Evolutionary conservation across 73 alveolate genomes (phyloP).

Genomic region (Paramecium octaurelia): DNA sequence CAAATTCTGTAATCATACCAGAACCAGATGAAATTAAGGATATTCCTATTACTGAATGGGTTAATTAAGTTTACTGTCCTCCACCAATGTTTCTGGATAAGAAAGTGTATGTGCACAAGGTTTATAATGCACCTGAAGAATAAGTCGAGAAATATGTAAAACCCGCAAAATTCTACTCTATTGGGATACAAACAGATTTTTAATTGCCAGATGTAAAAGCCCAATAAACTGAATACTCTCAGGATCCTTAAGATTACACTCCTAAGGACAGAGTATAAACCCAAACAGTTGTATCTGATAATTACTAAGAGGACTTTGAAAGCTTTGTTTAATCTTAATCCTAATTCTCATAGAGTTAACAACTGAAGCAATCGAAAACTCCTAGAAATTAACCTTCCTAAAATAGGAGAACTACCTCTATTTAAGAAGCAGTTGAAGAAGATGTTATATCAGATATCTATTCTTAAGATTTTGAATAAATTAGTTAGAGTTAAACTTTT

Average conservation of each 20-base stretch:
- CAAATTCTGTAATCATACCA: conserved; percentile 14
- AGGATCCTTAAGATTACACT: not conserved
- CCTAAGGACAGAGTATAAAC: not conserved
- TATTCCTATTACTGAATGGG: conserved; percentile 28
- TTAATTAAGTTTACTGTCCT: not conserved
- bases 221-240: not conserved
- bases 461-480: conserved; percentile 3
- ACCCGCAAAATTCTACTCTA: not conserved
- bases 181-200: conserved; percentile 2
- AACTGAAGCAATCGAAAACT: not conserved
- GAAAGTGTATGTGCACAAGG: not conserved
- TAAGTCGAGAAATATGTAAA: not conserved
- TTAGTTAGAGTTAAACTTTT: conserved; percentile 32
- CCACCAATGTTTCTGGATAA: conserved; percentile 37
- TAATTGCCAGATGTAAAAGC: not conserved
- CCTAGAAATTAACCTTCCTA: not conserved
- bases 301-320: conserved; percentile 21
- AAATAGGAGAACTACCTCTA: not conserved
- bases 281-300: not conserved
- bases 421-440: not conserved
- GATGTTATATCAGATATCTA: conserved; percentile 18
- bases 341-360: not conserved
- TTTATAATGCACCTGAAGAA: not conserved
- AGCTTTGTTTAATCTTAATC: not conserved
- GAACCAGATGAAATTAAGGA: not conserved